phyloP scores from a whole-genome alignment of 768 basidiomycete species.

The Tylopilus sp. region DNA sequence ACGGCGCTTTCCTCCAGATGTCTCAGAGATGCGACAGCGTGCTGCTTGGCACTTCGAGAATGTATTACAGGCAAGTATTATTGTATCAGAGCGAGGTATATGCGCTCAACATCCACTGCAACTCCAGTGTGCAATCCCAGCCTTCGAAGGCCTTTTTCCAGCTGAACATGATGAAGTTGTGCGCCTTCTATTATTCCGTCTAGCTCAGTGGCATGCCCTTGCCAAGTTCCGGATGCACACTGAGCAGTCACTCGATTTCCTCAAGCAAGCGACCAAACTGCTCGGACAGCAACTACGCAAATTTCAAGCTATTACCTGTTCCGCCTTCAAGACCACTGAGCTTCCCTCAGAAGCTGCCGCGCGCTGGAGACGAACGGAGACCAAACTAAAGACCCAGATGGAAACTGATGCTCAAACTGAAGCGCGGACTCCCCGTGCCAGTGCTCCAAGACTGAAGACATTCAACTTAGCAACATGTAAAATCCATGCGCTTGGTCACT shows the following conservation, averaged over 20 bases:
- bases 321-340: neutral
- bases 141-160: conserved; percentile 37
- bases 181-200: conserved; percentile 16
- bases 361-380: neutral
- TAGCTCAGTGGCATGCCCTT: conserved; percentile 9
- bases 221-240: conserved; percentile 30
- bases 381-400: neutral
- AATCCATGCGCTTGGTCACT: neutral
- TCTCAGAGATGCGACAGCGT: conserved; percentile 36
- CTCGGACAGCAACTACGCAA: neutral
- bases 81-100: neutral
- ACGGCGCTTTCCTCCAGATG: conserved; percentile 34
- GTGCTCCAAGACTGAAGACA: neutral
- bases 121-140: conserved; percentile 30
- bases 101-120: too few species aligned
- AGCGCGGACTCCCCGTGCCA: too few species aligned
- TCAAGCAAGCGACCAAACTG: neutral
- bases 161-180: conserved; percentile 20
- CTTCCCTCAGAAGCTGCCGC: neutral
- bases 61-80: conserved; percentile 9
- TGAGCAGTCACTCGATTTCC: conserved; percentile 22
- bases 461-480: neutral
- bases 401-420: neutral
- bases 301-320: neutral
- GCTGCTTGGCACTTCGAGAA: conserved; percentile 10